These are phyloP conservation scores for Tolypocladium ovalisporum DNA, from an alignment of 2,329 filamentous ascomycete genomes.

Conservation along the genomic window DNA sequence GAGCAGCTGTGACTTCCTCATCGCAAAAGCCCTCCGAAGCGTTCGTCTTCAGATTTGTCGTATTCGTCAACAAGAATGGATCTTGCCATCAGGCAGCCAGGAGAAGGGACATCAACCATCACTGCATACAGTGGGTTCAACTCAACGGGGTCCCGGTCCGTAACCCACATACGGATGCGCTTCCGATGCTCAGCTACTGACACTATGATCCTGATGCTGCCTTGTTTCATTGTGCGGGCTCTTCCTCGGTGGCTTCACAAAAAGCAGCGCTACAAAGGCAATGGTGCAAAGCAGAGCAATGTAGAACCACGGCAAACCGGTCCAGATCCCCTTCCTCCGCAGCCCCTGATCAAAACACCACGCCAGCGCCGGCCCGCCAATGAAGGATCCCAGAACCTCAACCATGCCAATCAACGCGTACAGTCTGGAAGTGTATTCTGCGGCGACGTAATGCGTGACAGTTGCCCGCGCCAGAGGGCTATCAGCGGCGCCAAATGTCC, in stretches of 20 bases:
- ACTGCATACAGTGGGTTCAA: not conserved
- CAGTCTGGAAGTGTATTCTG: conserved; percentile 26
- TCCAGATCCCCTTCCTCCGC: conserved; percentile 22
- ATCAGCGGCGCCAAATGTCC: conserved; percentile 25
- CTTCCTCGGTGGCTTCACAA: conserved; percentile 20
- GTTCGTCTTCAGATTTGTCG: too few relatives aligned
- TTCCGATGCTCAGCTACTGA: conserved; percentile 12
- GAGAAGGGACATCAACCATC: not conserved
- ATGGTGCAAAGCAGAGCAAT: conserved; percentile 17
- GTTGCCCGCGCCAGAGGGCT: conserved; percentile 28
- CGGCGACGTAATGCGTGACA: conserved; percentile 25
- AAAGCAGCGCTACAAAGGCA: conserved; percentile 16
- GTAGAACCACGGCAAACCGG: conserved; percentile 29
- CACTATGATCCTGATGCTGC: conserved; percentile 8
- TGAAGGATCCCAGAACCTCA: conserved; percentile 26
- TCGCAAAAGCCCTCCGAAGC: too few relatives aligned
- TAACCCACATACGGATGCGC: too few relatives aligned
- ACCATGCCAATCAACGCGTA: conserved; percentile 29
- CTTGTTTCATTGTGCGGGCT: conserved; percentile 2
- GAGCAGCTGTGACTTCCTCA: too few relatives aligned
- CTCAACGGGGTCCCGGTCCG: conserved; percentile 8
- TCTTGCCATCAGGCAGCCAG: too few relatives aligned
- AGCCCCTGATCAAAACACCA: conserved; percentile 26
- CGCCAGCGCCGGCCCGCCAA: conserved; percentile 28
- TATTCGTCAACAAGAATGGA: too few relatives aligned